These are phyloP conservation scores for Nothomitra cinnamomea DNA, from an alignment of 2,329 filamentous ascomycete genomes.

Conservation along the genomic window DNA sequence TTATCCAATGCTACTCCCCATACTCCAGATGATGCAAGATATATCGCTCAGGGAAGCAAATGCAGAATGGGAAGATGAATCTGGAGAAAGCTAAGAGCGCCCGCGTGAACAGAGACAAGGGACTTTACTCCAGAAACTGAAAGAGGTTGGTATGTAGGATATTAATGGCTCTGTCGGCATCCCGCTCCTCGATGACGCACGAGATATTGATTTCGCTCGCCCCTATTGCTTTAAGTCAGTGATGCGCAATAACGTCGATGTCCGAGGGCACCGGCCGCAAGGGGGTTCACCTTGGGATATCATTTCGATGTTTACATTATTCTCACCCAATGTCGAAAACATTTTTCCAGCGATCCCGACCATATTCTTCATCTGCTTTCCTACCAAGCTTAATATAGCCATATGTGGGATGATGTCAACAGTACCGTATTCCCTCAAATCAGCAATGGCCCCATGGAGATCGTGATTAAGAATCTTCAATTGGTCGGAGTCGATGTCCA, in stretches of 20 bases:
- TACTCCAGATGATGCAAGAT: no score
- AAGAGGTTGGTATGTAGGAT: constrained; percentile 94
- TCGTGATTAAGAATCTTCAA: constrained; percentile 30
- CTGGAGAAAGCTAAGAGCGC: no score
- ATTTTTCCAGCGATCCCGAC: constrained; percentile 77
- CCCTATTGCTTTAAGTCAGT: constrained; percentile 32
- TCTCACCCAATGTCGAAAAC: constrained; percentile 86
- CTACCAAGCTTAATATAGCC: constrained; percentile 90
- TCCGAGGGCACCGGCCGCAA: background rate
- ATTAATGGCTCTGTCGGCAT: constrained; percentile 86
- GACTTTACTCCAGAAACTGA: constrained; percentile 63
- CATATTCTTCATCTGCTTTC: constrained; percentile 97
- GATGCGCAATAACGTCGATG: background rate
- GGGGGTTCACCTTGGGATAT: constrained; percentile 78
- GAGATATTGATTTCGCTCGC: constrained; percentile 99
- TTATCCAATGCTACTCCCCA: no score
- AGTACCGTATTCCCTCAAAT: constrained; percentile 66
- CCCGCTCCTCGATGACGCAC: constrained; percentile 82
- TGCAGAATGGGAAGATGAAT: no score
- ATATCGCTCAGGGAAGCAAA: no score
- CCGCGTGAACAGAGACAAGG: background rate
- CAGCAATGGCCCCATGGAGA: constrained; percentile 38
- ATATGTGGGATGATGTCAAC: constrained; percentile 83
- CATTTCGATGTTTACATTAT: constrained; percentile 97
- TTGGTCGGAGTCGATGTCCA: constrained; percentile 26